phyloP scores from a whole-genome alignment of 805 yeast genomes.

The Sugiyamaella floridensis region DNA sequence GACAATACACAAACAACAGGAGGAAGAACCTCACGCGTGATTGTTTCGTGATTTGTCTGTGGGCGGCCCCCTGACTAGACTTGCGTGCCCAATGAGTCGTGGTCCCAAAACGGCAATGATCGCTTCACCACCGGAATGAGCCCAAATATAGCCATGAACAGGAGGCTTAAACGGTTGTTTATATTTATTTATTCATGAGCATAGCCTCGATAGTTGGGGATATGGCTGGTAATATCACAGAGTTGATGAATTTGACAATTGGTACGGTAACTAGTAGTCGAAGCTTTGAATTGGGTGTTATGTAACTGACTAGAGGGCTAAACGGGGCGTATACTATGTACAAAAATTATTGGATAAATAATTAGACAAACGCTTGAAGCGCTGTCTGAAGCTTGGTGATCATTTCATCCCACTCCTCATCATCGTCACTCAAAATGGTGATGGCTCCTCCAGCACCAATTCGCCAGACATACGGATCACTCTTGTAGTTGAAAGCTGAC shows the following conservation, averaged over 20 bases:
- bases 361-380: conserved; percentile 51
- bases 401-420: conserved; percentile 93
- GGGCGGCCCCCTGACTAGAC: neutral
- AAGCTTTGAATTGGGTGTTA: no score
- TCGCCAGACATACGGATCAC: conserved; percentile 56
- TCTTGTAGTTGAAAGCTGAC: conserved; percentile 60
- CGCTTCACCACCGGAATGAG: neutral
- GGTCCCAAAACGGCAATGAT: neutral
- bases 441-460: conserved; percentile 99
- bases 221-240: no score
- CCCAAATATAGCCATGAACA: no score
- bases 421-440: conserved; percentile 75
- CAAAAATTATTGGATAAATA: no score
- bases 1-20: no score
- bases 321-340: no score
- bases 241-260: no score
- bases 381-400: conserved; percentile 71
- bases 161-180: no score
- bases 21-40: neutral
- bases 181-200: no score
- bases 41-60: neutral
- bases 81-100: neutral
- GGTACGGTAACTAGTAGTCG: no score
- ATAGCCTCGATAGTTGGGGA: no score
- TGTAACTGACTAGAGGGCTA: no score